Base-by-base conservation (phyloP, 768 basidiomycete genomes). In the Leccinum broughii region DNA sequence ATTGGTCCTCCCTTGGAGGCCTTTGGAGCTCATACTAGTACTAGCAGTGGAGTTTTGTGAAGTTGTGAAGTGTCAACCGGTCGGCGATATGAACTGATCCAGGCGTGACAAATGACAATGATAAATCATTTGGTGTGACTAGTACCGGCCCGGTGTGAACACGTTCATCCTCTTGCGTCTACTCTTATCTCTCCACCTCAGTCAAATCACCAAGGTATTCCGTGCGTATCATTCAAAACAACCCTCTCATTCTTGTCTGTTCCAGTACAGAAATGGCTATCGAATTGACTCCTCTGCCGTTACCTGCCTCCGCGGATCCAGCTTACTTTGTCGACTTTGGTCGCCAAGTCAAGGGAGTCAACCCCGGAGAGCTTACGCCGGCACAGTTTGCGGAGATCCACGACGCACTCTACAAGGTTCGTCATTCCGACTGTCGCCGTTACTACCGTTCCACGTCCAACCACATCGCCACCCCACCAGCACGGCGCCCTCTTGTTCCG, bases 401-500 rank as follows among this genome's bases (percentile, higher is more conserved):
- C 63, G 76, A 87, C 28, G 84, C 88, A 10, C 77, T 95, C 60
- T 94, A 94, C 80, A 86, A 88, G 82, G 92, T 91, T 52, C 22
- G 60, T 52, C 55, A 7, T 13, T 48, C 35, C 55, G 14, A 10
- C 50, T 28, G 26, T 34, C 41, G 30, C 15, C 20, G 15, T 22
- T 20, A 39, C 22, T 17, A 39, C 22, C 17, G 5, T 32, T 26
- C 34, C 51, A 61, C 56, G 37, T 51, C 60, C 28, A 22, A 50
- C 52, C 48, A 17, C 8, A 58, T 24, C 26, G 32, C 15, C 28
- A 34, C 51, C 22, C 51, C 53, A 51, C 32, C 68, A 93, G 90
- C 81, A 95, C 65, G 82, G 83, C 48, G 82, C 81, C 17, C 81
- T 95, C 46, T 78, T 95, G 57, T 95, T 95, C 78, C 81, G 89